Base-by-base conservation (phyloP, 768 basidiomycete species). In the Neoboletus magnificus region DNA sequence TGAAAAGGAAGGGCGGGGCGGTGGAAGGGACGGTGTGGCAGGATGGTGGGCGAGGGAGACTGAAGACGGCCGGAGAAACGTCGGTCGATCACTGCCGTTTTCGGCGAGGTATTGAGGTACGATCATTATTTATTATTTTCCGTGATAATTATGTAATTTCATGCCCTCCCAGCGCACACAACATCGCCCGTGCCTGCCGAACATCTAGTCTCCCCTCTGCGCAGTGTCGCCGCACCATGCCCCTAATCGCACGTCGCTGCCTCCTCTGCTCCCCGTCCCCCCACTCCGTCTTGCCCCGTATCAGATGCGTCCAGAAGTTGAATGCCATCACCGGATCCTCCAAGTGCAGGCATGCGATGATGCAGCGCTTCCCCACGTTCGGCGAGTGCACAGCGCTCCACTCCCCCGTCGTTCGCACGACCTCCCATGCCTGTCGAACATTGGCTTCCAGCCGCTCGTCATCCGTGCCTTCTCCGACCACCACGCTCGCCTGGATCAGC, bases 261-360 rank as follows among this genome's bases (percentile, higher is more conserved):
- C 49, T 52, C 27, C 49, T 56, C 60, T 85, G 83, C 62, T 78
- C 75, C 20, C 20, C 29, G 64, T 85, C 82, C 6, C 65, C 60
- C 81, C 80, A 82, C 52, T 79, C 72, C 7, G 77, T 70, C 66
- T 71, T 77, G 27, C 66, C 65, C 55, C 66, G 72, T 13, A 87
- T 48, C 55, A 86, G 67, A 47, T 68, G 60, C 46, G 67, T 61
- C 87, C 87, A 89, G 66, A 87, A 87, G 43, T 70, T 69, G 72
- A 76, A 86, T 1, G 85, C 87, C 70, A 83, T 67, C 57, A 60
- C 55, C 0, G 83, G 76, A 44, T 83, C 76, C 20, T 76, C 69
- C 33, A 76, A 74, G 39, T 71, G 71, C 53, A 89, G 66, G n/a
- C 83, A 77, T 9, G 76, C 74, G 15, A 62, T 64, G 20, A 85